Conservation (phyloP, 2,329 filamentous ascomycete genomes). For the Sporothrix globosa region DNA sequence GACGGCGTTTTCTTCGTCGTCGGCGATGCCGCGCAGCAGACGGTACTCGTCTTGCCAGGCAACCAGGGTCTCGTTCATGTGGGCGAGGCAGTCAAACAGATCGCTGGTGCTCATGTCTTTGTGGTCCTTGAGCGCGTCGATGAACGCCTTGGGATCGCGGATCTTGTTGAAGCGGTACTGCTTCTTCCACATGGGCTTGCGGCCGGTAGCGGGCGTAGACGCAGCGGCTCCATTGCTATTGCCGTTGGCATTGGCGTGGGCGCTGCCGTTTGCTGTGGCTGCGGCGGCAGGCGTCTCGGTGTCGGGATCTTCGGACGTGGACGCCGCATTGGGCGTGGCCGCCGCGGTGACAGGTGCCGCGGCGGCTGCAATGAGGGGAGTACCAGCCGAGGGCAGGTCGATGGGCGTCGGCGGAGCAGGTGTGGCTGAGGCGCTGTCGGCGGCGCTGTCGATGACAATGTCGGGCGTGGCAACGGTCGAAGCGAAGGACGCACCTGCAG, state of each 20-base stretch:
- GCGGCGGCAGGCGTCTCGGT: neutral
- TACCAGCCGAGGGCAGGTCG: neutral
- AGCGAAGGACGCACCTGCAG: constrained; percentile 3
- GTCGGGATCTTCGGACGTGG: neutral
- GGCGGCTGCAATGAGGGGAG: neutral
- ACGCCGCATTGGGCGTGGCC: constrained; percentile 5
- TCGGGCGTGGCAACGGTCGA: constrained; percentile 14
- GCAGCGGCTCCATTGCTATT: neutral
- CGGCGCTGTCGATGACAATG: constrained; percentile 28
- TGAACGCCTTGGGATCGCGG: constrained; percentile 55
- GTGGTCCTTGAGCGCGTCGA: constrained; percentile 53
- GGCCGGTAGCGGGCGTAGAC: constrained; percentile 26
- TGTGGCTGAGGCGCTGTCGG: neutral
- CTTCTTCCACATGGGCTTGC: constrained; percentile 40
- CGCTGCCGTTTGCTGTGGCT: neutral
- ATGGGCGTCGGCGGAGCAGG: neutral
- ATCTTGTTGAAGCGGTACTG: constrained; percentile 56
- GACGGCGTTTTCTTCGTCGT: constrained; percentile 61
- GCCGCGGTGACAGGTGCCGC: constrained; percentile 3
- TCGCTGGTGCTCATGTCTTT: constrained; percentile 54
- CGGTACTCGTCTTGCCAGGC: constrained; percentile 60
- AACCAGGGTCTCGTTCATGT: constrained; percentile 52
- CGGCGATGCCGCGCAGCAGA: constrained; percentile 54
- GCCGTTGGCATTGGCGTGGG: neutral
- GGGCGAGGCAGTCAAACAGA: constrained; percentile 51